A percentile compares a stretch with the other conserved stretches of the same genome.
Evolutionary conservation across 1,284 basidiomycete genomes (phyloP).

Genomic region (Fomes fomentarius): DNA sequence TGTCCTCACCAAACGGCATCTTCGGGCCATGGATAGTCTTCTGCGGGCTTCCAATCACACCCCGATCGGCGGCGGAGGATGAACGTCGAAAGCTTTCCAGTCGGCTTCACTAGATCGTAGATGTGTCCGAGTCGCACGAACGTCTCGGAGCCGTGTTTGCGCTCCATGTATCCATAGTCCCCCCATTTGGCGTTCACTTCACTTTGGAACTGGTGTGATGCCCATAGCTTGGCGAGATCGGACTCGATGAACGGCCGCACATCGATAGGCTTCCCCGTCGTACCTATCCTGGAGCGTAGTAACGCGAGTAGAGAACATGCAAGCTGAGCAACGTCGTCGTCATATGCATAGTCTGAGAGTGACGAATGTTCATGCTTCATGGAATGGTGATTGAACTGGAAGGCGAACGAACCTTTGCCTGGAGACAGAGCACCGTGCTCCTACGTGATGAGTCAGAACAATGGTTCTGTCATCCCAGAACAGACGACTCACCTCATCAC

Average conservation of each 20-base stretch:
- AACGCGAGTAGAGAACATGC: conserved; percentile 1
- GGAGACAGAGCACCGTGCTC: conserved; percentile 4
- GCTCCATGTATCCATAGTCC: conserved; percentile 14
- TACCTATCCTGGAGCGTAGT: not conserved
- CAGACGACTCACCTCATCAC: conserved; percentile 3
- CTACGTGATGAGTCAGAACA: not conserved
- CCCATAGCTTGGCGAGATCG: conserved; percentile 10
- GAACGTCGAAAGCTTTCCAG: conserved; percentile 14
- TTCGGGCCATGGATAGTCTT: conserved; percentile 10
- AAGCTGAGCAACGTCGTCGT: conserved; percentile 1
- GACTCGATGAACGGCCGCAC: conserved; percentile 5
- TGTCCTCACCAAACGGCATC: not conserved
- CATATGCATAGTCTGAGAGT: conserved; percentile 9
- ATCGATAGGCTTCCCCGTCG: not conserved
- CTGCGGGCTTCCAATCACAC: conserved; percentile 7
- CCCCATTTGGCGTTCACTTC: conserved; percentile 6
- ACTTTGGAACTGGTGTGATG: conserved; percentile 13
- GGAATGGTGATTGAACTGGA: not conserved
- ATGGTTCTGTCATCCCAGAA: not conserved
- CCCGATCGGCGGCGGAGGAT: not conserved
- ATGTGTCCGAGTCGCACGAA: conserved; percentile 14
- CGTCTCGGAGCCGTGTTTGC: not conserved
- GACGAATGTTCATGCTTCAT: not conserved
- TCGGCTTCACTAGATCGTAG: conserved; percentile 11
- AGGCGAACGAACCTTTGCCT: conserved; percentile 2